These are phyloP conservation scores for Auriscalpium microsporum DNA, from an alignment of 768 basidiomycete species.

Conservation along the genomic window DNA sequence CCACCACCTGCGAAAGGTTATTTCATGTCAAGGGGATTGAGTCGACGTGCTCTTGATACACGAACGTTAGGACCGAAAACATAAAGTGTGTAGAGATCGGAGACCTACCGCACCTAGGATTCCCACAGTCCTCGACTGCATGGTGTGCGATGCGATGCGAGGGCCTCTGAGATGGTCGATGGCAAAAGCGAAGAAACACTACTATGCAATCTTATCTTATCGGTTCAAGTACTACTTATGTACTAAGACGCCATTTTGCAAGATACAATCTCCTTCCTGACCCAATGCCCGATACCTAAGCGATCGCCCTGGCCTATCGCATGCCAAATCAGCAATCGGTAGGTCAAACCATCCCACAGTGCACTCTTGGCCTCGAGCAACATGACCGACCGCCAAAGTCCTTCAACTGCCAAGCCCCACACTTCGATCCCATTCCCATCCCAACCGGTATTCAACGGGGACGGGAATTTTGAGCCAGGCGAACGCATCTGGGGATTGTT, in stretches of 20 bases:
- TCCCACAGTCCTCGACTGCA: slow-evolving; percentile 25
- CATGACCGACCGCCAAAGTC: slow-evolving; percentile 51
- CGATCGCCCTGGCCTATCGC: slow-evolving; percentile 26
- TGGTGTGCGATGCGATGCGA: neutral
- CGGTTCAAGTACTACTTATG: too few species aligned
- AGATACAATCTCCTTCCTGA: slow-evolving; percentile 29
- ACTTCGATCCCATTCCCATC: slow-evolving; percentile 27
- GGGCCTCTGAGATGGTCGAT: too few species aligned
- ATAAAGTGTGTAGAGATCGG: neutral
- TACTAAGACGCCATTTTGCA: too few species aligned
- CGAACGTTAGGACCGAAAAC: neutral
- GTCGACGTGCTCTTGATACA: neutral
- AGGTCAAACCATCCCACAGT: slow-evolving; percentile 46
- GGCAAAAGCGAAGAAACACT: too few species aligned
- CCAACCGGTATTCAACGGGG: slow-evolving; percentile 9
- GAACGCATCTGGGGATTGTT: neutral
- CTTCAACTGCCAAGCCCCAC: slow-evolving; percentile 48
- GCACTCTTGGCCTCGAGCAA: slow-evolving; percentile 18
- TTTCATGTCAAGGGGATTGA: neutral
- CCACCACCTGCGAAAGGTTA: slow-evolving; percentile 66
- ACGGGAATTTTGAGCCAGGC: neutral
- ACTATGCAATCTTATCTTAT: too few species aligned
- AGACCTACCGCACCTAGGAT: slow-evolving; percentile 31
- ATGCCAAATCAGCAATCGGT: slow-evolving; percentile 50
- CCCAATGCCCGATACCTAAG: slow-evolving; percentile 45